Evolutionary conservation across 495 filamentous ascomycete genomes (phyloP), one percentile per base, ranked within the genome.

Genomic region (Extremus antarcticus): DNA sequence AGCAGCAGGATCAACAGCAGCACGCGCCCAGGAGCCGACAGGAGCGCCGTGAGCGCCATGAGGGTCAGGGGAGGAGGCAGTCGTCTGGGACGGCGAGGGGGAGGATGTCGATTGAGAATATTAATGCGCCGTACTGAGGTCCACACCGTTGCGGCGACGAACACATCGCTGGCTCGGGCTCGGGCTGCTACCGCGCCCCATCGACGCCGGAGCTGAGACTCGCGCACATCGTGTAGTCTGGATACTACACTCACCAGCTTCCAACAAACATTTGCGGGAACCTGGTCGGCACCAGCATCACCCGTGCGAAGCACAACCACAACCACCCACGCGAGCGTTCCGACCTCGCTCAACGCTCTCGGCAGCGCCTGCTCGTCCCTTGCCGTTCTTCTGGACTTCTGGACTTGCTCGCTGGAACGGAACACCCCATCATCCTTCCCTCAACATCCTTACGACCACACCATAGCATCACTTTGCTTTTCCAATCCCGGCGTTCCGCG

Each of bases 41-140:
- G 49, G 3, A 15, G 3, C 19, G 8, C 47, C 24, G 11, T 49
- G 19, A 49, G 47, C 47, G 21, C 4, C 47, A 49, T 15, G 20
- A 22, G 8, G 7, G 16, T 10, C 23, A 47, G 23, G 43, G 39
- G 24, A 2, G 52, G 43, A 43, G 53, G 52, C 51, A 43, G 11
- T 24, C 51, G 4, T 17, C 23, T 35, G 29, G 29, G 17, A 47
- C 57, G 9, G 40, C 39, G 15, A 43, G 48, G 16, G 20, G 51
- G 21, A 59, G 57, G 21, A 59, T 59, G 51, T 55, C 51, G 21
- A 43, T 59, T 9, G 55, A 51, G 38, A 55, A 50, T 35, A 35
- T 59, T 17, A 59, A 54, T 35, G 21, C 21, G 41, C 4, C 19
- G 7, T 45, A 45, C n/a, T 45, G 19, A 21, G 3, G 8, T n/a